These are phyloP conservation scores for Trichoderma orchidacearum DNA, from an alignment of 495 filamentous ascomycete genomes.

Conservation along the genomic window DNA sequence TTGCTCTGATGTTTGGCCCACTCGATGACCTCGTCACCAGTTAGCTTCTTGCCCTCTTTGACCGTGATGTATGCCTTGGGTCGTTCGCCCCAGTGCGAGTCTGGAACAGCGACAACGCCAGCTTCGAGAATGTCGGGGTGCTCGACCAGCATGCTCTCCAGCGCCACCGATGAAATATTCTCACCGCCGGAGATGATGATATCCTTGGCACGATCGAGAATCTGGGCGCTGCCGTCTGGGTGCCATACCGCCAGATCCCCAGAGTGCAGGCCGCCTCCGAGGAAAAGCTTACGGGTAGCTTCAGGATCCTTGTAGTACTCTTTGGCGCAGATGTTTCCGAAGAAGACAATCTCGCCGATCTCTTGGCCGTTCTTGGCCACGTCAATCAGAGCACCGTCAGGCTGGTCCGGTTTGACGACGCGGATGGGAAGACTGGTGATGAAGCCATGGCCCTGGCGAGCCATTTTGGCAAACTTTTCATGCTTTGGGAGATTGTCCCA, in stretches of 20 bases:
- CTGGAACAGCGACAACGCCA: slow-evolving; percentile 77
- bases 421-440: slow-evolving; percentile 69
- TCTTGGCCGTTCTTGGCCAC: slow-evolving; percentile 73
- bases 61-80: slow-evolving; percentile 90
- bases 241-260: slow-evolving; percentile 92
- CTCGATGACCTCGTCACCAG: slow-evolving; percentile 59
- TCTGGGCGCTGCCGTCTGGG: slow-evolving; percentile 77
- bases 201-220: slow-evolving; percentile 88
- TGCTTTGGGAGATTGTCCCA: slow-evolving; percentile 60
- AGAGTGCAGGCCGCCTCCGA: slow-evolving; percentile 73
- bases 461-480: slow-evolving; percentile 77
- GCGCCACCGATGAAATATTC: slow-evolving; percentile 87
- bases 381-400: slow-evolving; percentile 52
- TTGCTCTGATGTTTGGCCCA: slow-evolving; percentile 70
- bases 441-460: slow-evolving; percentile 83
- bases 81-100: slow-evolving; percentile 87
- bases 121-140: slow-evolving; percentile 86
- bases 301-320: slow-evolving; percentile 85
- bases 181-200: slow-evolving; percentile 98
- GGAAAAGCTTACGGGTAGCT: slow-evolving; percentile 79
- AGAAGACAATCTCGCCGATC: slow-evolving; percentile 86
- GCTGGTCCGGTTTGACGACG: slow-evolving; percentile 65
- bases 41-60: slow-evolving; percentile 43
- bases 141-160: slow-evolving; percentile 82
- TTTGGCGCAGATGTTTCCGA: slow-evolving; percentile 82